These are phyloP conservation scores for Cryptococcus depauperatus DNA, from an alignment of 1,284 basidiomycete genomes.

Conservation along the genomic window DNA sequence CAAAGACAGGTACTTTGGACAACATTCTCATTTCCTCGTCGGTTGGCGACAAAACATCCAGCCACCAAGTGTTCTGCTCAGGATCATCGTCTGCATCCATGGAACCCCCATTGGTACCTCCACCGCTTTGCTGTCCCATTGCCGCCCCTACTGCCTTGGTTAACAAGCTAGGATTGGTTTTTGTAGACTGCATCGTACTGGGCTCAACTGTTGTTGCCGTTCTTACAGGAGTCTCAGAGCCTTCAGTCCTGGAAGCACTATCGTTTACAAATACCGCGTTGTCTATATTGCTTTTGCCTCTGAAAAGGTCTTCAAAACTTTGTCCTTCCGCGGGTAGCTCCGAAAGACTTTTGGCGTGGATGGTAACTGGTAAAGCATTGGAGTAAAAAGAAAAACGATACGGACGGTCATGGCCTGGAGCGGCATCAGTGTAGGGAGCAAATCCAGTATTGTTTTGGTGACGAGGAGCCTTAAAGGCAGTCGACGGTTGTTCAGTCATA, in stretches of 20 bases:
- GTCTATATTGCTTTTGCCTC: constrained; percentile 22
- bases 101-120: constrained; percentile 8
- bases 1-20: constrained; percentile 59
- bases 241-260: constrained; percentile 6
- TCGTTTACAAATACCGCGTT: constrained; percentile 2
- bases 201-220: constrained; percentile 10
- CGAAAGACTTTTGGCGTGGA: constrained; percentile 84
- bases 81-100: constrained; percentile 43
- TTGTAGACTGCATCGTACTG: constrained; percentile 10
- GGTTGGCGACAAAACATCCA: constrained; percentile 88
- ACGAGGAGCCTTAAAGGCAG: constrained; percentile 39
- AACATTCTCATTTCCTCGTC: constrained; percentile 98
- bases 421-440: constrained; percentile 33
- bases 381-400: constrained; percentile 99
- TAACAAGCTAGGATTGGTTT: constrained; percentile 28
- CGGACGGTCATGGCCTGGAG: constrained; percentile 71
- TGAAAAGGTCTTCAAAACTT: constrained; percentile 84
- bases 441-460: constrained; percentile 29
- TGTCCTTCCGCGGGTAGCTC: constrained; percentile 93
- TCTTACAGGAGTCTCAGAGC: constrained; percentile 16
- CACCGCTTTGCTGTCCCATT: constrained; percentile 9
- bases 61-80: constrained; percentile 90
- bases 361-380: constrained; percentile 82
- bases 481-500: constrained; percentile 28
- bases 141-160: constrained; percentile 27